phyloP scores from a whole-genome alignment of 2,329 filamentous ascomycete genomes.

The Epichloe typhina region DNA sequence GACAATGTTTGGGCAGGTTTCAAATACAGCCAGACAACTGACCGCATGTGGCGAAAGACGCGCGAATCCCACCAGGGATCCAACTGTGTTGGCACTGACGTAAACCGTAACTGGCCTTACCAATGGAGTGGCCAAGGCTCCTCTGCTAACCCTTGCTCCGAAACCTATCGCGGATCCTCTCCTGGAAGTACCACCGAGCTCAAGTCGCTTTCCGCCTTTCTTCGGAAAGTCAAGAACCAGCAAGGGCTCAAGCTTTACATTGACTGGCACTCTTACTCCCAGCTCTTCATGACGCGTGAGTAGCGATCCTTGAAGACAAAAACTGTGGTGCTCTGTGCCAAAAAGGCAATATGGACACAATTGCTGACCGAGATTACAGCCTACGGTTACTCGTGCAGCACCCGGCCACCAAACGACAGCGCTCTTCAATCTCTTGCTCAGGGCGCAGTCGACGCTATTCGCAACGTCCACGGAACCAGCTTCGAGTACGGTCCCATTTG shows the following conservation, averaged over 20 bases:
- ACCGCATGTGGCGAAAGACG: constrained; percentile 52
- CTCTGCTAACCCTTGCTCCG: constrained; percentile 36
- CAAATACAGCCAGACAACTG: constrained; percentile 39
- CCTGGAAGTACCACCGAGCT: constrained; percentile 38
- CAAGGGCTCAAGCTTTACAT: constrained; percentile 48
- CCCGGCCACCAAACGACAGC: constrained; percentile 29
- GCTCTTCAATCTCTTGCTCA: constrained; percentile 35
- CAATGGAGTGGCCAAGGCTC: constrained; percentile 43
- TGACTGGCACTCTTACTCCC: constrained; percentile 52
- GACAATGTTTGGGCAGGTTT: constrained; percentile 44
- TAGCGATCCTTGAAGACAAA: constrained; percentile 13
- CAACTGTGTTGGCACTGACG: constrained; percentile 37
- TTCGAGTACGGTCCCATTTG: constrained; percentile 41
- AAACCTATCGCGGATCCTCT: constrained; percentile 32
- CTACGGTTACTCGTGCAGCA: constrained; percentile 47
- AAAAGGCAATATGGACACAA: background rate
- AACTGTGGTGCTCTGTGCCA: background rate
- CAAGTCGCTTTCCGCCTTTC: constrained; percentile 28
- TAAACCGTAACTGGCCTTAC: constrained; percentile 49
- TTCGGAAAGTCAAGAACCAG: constrained; percentile 17
- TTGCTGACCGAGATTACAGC: constrained; percentile 13
- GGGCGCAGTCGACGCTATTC: constrained; percentile 37
- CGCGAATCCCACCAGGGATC: constrained; percentile 28
- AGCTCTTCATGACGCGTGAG: constrained; percentile 47
- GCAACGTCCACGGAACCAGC: constrained; percentile 22